Base-by-base conservation (phyloP, 805 yeast species). In the Komagataella populi region DNA sequence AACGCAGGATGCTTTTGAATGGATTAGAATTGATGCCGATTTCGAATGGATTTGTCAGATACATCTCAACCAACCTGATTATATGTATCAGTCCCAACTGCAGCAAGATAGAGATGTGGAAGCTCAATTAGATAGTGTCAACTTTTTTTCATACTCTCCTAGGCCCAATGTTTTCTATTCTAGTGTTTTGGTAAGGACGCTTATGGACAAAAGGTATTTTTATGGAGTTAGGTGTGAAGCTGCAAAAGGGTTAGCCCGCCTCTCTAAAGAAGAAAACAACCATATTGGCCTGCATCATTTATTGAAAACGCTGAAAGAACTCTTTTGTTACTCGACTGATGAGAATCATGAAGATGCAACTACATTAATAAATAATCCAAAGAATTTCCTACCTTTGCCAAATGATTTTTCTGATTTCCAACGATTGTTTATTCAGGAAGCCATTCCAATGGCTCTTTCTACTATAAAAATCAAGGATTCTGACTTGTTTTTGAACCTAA, bases 1-100 rank as follows among this genome's bases (percentile, higher is more conserved):
- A 70, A 72, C 78, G 20, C 81, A 79, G 58, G 97, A 91, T 59
- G 96, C 96, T 0, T 93, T 89, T 66, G 99, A 93, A 60, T 93
- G 99, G 99, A 74, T 93, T 44, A 74, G 99, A 58, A 87, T 91
- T n/a, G 99, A 93, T 67, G 90, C 97, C 0, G 99, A 93, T 64
- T 86, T 84, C 60, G 99, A 93, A 64, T 93, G 99, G 99, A 84
- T 93, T 49, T 87, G 95, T 54, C 79, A 78, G 56, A 71, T 87
- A 20, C 74, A 80, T 53, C 79, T 93, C 39, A 87, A 83, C 57
- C 96, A 90, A 65, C 95, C 96, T 0, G 97, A 89, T 59, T 85
- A 88, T 61, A 93, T 93, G 97, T 93, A 78, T 63, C 86, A 88
- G 1, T 87, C 98, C 0, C 99, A 93, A 61, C 68, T 93, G 30